Conservation (phyloP, 2,329 filamentous ascomycete genomes). For the Pseudogymnoascus sp. region DNA sequence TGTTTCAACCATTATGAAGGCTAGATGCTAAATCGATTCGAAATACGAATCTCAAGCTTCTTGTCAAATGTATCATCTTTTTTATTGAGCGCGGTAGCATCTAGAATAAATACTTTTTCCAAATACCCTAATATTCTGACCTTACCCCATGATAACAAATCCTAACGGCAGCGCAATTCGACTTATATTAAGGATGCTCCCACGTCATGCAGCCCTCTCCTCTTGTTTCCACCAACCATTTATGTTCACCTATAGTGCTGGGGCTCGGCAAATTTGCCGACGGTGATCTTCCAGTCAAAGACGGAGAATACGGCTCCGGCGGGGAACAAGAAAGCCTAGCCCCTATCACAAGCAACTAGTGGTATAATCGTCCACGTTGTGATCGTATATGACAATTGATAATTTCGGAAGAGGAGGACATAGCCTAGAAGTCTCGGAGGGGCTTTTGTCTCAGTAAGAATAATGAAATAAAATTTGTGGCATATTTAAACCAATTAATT, state of each 20-base stretch:
- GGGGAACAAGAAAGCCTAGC: not conserved
- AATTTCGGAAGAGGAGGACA: not conserved
- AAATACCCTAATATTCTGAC: not conserved
- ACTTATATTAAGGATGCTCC: not conserved
- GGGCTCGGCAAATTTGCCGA: not conserved
- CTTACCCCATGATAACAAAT: not conserved
- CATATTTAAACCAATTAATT: not conserved
- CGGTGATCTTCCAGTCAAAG: not conserved
- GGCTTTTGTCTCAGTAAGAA: not conserved
- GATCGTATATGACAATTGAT: not conserved
- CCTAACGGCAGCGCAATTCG: not conserved
- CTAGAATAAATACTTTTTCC: not conserved
- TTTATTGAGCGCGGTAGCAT: not conserved
- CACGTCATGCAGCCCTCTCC: not conserved
- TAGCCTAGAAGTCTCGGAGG: not conserved
- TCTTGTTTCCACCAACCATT: not conserved
- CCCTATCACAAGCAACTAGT: not conserved
- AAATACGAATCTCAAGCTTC: not conserved
- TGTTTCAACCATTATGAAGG: not conserved
- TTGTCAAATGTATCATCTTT: not conserved
- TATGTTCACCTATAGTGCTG: not conserved
- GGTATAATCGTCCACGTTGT: not conserved
- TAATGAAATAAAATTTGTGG: not conserved
- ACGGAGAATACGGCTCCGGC: constrained; percentile 2
- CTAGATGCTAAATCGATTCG: not conserved